Evolutionary conservation across 2,329 filamentous ascomycete genomes (phyloP), one percentile per base, ranked within the genome.

Genomic region (Geosmithia putterillii): DNA sequence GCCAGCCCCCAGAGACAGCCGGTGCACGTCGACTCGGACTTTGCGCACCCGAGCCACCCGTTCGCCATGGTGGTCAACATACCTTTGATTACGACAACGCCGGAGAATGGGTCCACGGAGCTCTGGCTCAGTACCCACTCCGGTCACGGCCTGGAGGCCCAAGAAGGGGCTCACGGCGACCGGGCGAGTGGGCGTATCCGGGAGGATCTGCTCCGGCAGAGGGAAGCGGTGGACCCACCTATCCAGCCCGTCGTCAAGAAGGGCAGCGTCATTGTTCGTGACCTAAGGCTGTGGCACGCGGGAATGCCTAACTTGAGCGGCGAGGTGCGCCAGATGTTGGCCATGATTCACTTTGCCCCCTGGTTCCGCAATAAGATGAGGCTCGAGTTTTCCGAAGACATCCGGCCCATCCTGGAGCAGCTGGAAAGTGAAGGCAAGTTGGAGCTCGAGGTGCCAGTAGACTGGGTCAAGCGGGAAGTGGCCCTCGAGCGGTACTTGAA

Each of bases 221-320:
- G 67, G 6, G 46, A 58, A 2, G 44, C 51, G 3, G 49, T 60
- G 2, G 55, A 65, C 7, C 62, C 67, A 6, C 72, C 72, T 0
- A 53, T 65, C 10, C 74, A 79, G 50, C 72, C 74, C 0, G 44
- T 57, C 3, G 64, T 77, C 1, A 61, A 62, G 32, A 76, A 74
- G 50, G 75, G 77, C 0, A 70, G 71, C 35, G 53, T 81, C 19
- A 63, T 80, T 32, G 52, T 82, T 23, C 64, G 79, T 2, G 77
- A 81, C 52, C 55, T 81, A 43, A 60, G 76, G 20, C 65, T 79
- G 5, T 82, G 77, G 76, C 76, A 81, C 53, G 75, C 74, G 0
- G 77, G 76, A 0, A 77, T 79, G 70, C 75, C 75, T 2, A 81
- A 81, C 49, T 51, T 56, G 37, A 71, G 68, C 1, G 55, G 64